Evolutionary conservation across 805 yeast species (phyloP), one percentile per base, ranked within the genome.

Genomic region (Cyberlindnera euphorbiiphila): DNA sequence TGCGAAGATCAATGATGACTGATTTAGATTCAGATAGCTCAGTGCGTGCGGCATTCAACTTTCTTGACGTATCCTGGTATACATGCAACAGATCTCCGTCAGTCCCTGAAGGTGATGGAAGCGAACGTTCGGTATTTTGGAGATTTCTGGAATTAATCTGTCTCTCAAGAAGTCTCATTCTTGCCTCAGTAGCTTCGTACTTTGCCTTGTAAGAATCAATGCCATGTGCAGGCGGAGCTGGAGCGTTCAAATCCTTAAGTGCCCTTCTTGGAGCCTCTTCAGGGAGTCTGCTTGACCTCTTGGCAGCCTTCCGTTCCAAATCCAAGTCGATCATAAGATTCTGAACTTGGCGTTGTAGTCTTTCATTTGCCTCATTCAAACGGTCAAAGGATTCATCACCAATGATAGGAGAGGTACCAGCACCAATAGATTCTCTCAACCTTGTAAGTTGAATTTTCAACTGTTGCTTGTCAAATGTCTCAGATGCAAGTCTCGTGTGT

Each of bases 401-500:
- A 53, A 53, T 13, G 48, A 42, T 37, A 11, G 50, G 50, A n/a
- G 43, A 37, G n/a, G 35, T 38, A 21, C 46, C 50, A 21, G 36
- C 51, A 36, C 39, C 43, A 21, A 38, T 25, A 4, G 45, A 36
- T 30, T 30, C 40, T 19, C 41, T 32, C 15, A 70, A 35, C 28
- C 63, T 68, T 22, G 62, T 61, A 5, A 75, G 36, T 29, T 68
- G 69, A 10, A 71, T 68, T 30, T 60, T 66, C 43, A 68, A 52
- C 34, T 62, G 73, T 50, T 73, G 77, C 42, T 70, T 74, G 37
- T 77, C 82, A 44, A 74, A 74, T 6, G 79, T 68, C 34, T 78
- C 81, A n/a, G 81, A 68, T 2, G 82, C 80, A n/a, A 78, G 55
- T 48, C 85, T 69, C 2, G 80, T 72, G 46, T 80, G 82, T 11